These are phyloP conservation scores for Verticillium albo-atrum DNA, from an alignment of 2,329 filamentous ascomycete genomes.

Conservation along the genomic window DNA sequence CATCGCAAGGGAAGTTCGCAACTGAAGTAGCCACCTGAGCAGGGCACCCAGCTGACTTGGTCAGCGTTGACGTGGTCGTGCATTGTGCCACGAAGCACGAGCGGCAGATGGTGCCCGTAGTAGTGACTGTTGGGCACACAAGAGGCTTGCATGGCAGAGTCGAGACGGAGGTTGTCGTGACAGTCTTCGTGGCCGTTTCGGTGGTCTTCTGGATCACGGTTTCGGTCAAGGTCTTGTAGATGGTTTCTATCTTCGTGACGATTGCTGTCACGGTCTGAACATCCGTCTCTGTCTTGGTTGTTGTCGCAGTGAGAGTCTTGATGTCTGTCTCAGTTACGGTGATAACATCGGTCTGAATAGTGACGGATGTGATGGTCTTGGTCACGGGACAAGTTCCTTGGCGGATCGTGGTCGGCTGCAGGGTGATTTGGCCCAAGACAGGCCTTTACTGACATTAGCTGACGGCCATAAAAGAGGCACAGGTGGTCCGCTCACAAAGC, in stretches of 20 bases:
- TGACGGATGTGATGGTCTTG: not conserved
- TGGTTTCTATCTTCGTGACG: not conserved
- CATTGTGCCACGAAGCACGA: constrained; percentile 26
- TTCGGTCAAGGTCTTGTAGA: constrained; percentile 1
- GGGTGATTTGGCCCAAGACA: constrained; percentile 2
- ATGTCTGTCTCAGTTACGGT: not conserved
- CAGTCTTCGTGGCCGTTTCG: not conserved
- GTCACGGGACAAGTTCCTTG: not conserved
- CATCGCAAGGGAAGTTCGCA: constrained; percentile 20
- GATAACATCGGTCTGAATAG: not conserved
- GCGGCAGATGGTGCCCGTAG: constrained; percentile 22
- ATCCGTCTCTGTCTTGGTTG: not conserved
- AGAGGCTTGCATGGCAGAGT: constrained; percentile 2
- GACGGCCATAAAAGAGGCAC: not conserved
- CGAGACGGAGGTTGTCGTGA: not conserved
- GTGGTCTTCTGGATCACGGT: not conserved
- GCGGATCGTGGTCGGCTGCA: constrained; percentile 6
- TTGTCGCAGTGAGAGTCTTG: not conserved
- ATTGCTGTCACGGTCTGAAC: not conserved
- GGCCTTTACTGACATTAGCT: not conserved
- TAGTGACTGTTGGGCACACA: constrained; percentile 26
- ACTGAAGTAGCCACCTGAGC: constrained; percentile 20
- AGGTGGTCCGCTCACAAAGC: not conserved
- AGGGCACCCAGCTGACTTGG: constrained; percentile 25
- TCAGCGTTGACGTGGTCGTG: constrained; percentile 21